A percentile compares a stretch with the other conserved stretches of the same genome.
Evolutionary conservation across 2,329 filamentous ascomycete genomes (phyloP).

Genomic region (Pseudocercospora musae): DNA sequence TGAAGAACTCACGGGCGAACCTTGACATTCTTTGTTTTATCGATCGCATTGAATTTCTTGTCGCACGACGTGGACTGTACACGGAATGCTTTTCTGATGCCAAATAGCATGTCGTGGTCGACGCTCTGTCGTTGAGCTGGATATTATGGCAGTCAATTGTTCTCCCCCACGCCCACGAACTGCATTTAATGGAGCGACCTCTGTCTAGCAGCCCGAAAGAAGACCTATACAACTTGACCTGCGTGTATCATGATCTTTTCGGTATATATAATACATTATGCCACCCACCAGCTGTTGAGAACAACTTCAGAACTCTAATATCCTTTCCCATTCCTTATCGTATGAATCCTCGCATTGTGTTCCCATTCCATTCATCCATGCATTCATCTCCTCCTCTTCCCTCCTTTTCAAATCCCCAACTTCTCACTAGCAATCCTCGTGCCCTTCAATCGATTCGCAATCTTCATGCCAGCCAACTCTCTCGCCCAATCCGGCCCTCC

Average conservation of each 20-base stretch:
- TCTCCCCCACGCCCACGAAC: too few relatives aligned
- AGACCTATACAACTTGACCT: too few relatives aligned
- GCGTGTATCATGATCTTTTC: not conserved
- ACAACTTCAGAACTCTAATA: not conserved
- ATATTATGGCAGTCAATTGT: too few relatives aligned
- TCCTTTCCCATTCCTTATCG: not conserved
- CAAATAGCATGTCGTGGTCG: too few relatives aligned
- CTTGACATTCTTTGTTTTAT: not conserved
- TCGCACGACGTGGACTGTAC: not conserved
- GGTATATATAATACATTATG: not conserved
- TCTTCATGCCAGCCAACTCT: constrained; percentile 1
- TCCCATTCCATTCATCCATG: not conserved
- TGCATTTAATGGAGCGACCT: too few relatives aligned
- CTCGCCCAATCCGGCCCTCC: constrained; percentile 1
- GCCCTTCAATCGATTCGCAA: not conserved
- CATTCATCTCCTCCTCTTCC: not conserved
- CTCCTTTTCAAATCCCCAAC: not conserved
- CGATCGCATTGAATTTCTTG: too few relatives aligned
- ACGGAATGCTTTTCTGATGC: too few relatives aligned
- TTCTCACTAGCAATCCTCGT: not conserved
- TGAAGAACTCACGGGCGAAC: not conserved
- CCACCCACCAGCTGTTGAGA: not conserved
- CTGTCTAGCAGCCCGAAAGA: too few relatives aligned
- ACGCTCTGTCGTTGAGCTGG: too few relatives aligned
- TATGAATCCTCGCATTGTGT: not conserved